Conservation (phyloP, 768 basidiomycete genomes). For the Naganishia randhawae region DNA sequence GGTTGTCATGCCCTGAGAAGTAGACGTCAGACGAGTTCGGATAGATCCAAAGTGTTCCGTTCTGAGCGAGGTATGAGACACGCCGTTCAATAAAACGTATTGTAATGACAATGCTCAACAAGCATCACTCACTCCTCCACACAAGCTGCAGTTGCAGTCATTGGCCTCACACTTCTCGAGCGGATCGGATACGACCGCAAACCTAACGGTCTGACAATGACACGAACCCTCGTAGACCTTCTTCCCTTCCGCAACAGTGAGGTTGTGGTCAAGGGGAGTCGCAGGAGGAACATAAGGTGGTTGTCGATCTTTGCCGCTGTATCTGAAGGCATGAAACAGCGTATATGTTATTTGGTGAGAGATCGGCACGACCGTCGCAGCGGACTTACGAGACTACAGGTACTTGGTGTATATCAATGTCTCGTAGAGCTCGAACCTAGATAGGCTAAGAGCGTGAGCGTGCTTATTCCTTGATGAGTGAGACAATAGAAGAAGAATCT, state of each 20-base stretch:
- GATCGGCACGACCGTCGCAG: not conserved
- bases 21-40: conserved; percentile 9
- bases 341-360: not conserved
- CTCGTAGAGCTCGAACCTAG: conserved; percentile 32
- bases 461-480: not conserved
- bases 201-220: conserved; percentile 33
- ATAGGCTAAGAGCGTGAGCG: not conserved
- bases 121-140: conserved; percentile 28
- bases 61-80: conserved; percentile 18
- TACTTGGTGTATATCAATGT: conserved; percentile 27
- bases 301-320: conserved; percentile 24
- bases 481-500: not conserved
- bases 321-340: not conserved
- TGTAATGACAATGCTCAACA: not conserved
- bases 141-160: conserved; percentile 33
- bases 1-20: conserved; percentile 7
- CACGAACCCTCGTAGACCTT: conserved; percentile 29
- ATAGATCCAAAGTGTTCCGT: conserved; percentile 33
- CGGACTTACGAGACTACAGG: conserved; percentile 25
- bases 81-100: not conserved
- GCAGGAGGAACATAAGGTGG: conserved; percentile 23
- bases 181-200: conserved; percentile 23
- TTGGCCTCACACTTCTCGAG: conserved; percentile 19
- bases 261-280: conserved; percentile 12
- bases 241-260: conserved; percentile 27